phyloP scores from a whole-genome alignment of 805 yeast species.

The Candida suzukii region DNA sequence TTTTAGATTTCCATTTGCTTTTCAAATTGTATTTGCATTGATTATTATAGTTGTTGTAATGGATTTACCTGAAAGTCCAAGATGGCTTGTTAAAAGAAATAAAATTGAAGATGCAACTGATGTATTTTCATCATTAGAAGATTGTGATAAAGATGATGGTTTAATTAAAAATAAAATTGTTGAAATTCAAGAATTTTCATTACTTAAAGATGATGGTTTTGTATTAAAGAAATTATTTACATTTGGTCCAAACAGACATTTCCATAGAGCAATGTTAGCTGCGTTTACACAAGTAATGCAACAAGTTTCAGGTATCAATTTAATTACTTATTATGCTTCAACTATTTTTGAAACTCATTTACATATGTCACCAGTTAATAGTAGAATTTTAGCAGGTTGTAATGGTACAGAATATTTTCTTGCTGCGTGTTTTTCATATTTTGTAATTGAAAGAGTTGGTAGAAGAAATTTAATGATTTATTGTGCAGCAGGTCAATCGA shows the following conservation, averaged over 20 bases:
- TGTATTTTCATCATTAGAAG: conserved; percentile 17
- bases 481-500: conserved; percentile 24
- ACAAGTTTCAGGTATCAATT: conserved; percentile 45
- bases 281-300: conserved; percentile 33
- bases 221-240: conserved; percentile 20
- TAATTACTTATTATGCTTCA: conserved; percentile 47
- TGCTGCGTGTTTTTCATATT: conserved; percentile 30
- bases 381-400: conserved; percentile 34
- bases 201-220: conserved; percentile 14
- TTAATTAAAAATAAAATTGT: not conserved
- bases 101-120: conserved; percentile 25
- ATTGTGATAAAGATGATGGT: not conserved
- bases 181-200: conserved; percentile 1
- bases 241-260: conserved; percentile 32
- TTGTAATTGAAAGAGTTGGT: conserved; percentile 27
- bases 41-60: conserved; percentile 6
- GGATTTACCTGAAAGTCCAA: conserved; percentile 26
- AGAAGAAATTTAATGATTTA: conserved; percentile 1
- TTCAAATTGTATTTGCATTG: conserved; percentile 44
- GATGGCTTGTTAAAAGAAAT: conserved; percentile 27
- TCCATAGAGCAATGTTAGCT: conserved; percentile 36
- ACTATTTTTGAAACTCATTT: conserved; percentile 38
- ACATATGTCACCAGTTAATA: conserved; percentile 28
- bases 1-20: conserved; percentile 63
- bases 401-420: conserved; percentile 30